These are phyloP conservation scores for Leccinum barrowsii DNA, from an alignment of 768 basidiomycete species.

Conservation along the genomic window DNA sequence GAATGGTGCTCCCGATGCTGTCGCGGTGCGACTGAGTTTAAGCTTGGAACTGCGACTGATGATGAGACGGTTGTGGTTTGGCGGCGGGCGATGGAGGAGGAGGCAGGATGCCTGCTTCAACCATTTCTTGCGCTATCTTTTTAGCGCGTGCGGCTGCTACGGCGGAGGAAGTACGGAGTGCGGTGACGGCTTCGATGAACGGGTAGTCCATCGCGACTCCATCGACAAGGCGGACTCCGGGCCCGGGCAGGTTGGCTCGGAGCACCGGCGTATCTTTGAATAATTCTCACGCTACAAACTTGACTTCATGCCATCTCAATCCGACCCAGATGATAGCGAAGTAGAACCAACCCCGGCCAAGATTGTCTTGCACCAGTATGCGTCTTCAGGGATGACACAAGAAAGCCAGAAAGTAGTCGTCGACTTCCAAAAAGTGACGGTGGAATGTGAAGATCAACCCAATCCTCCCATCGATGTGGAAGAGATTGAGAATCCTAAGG, in stretches of 20 bases:
- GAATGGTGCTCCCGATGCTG: conserved; percentile 30
- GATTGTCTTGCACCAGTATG: conserved; percentile 11
- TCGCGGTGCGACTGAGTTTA: conserved; percentile 24
- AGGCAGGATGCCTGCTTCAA: conserved; percentile 70
- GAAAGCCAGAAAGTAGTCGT: conserved; percentile 10
- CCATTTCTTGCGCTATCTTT: conserved; percentile 74
- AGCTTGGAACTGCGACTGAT: not conserved
- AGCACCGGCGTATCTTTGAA: too few species aligned
- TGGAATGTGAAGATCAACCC: conserved; percentile 9
- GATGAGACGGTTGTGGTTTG: conserved; percentile 27
- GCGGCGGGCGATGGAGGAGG: conserved; percentile 38
- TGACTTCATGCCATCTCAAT: too few species aligned
- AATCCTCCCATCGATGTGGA: conserved; percentile 18
- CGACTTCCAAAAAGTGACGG: conserved; percentile 16
- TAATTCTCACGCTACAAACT: too few species aligned
- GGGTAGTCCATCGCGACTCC: conserved; percentile 80
- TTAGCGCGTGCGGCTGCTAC: conserved; percentile 68
- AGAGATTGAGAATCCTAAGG: conserved; percentile 10
- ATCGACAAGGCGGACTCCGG: conserved; percentile 52
- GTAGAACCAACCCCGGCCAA: conserved; percentile 5
- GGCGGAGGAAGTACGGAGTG: conserved; percentile 71
- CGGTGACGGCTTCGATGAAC: conserved; percentile 73
- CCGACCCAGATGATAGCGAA: conserved; percentile 1
- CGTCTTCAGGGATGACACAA: not conserved
- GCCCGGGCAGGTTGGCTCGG: conserved; percentile 55